phyloP scores from a whole-genome alignment of 192 early-diverging fungal genomes.

The Coemansia sp. region DNA sequence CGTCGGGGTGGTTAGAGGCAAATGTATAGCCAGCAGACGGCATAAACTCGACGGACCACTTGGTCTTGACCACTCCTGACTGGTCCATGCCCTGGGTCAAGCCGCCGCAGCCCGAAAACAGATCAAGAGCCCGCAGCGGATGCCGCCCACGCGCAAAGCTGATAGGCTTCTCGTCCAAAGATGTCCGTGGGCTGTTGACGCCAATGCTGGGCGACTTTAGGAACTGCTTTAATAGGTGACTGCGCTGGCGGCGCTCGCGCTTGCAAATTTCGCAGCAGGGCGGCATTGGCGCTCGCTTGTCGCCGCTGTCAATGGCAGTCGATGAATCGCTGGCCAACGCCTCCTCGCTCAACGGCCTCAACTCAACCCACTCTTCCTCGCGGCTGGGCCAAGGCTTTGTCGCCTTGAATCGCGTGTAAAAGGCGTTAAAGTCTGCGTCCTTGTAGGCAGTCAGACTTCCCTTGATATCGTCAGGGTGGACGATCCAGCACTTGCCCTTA shows the following conservation, averaged over 20 bases:
- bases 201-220: constrained; percentile 18
- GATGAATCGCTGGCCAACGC: background rate
- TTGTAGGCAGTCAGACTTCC: constrained; percentile 54
- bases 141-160: constrained; percentile 40
- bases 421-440: constrained; percentile 54
- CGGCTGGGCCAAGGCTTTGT: constrained; percentile 23
- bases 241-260: constrained; percentile 26
- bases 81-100: constrained; percentile 66
- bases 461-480: constrained; percentile 45
- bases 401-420: constrained; percentile 44
- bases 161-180: background rate
- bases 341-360: constrained; percentile 16
- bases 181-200: background rate
- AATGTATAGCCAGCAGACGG: constrained; percentile 63
- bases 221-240: constrained; percentile 15
- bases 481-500: constrained; percentile 64
- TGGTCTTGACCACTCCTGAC: constrained; percentile 61
- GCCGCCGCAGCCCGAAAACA: constrained; percentile 75
- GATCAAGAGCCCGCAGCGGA: constrained; percentile 61
- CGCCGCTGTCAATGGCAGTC: constrained; percentile 7
- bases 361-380: constrained; percentile 23
- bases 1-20: constrained; percentile 63
- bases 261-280: constrained; percentile 35
- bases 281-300: constrained; percentile 29
- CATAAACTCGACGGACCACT: constrained; percentile 67